phyloP scores from a whole-genome alignment of 768 basidiomycete species.

The Lactifluus subvellereus region DNA sequence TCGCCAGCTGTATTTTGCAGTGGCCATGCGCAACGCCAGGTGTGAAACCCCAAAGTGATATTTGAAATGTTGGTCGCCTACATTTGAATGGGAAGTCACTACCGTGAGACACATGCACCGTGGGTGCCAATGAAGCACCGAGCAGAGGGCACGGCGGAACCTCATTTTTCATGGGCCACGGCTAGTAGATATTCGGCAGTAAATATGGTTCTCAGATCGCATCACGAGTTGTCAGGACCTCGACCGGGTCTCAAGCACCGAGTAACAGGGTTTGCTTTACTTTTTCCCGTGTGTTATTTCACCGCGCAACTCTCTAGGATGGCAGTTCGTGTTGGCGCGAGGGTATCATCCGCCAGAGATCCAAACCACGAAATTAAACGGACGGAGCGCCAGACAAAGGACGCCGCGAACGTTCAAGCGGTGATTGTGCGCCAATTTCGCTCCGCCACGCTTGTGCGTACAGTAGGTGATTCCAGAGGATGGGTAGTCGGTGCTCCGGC shows the following conservation, averaged over 20 bases:
- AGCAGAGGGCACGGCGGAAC: background rate
- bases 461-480: background rate
- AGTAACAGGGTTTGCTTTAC: constrained; percentile 1
- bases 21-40: background rate
- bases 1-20: background rate
- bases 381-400: background rate
- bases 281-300: background rate
- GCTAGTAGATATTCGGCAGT: background rate
- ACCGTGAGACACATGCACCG: constrained; percentile 4
- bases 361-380: background rate
- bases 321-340: background rate
- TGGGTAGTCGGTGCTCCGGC: too few relatives aligned
- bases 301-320: constrained; percentile 1
- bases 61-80: constrained; percentile 9
- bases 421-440: background rate
- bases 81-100: background rate
- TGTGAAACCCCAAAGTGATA: background rate
- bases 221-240: background rate
- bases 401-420: background rate
- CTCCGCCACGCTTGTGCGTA: background rate
- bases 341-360: background rate
- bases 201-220: background rate
- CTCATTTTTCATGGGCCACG: background rate
- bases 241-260: constrained; percentile 4
- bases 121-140: background rate